A percentile compares a stretch with the other conserved stretches of the same genome.
These are phyloP conservation scores for Diaporthe capsici DNA, from an alignment of 2,329 filamentous ascomycete species.

Conservation along the genomic window DNA sequence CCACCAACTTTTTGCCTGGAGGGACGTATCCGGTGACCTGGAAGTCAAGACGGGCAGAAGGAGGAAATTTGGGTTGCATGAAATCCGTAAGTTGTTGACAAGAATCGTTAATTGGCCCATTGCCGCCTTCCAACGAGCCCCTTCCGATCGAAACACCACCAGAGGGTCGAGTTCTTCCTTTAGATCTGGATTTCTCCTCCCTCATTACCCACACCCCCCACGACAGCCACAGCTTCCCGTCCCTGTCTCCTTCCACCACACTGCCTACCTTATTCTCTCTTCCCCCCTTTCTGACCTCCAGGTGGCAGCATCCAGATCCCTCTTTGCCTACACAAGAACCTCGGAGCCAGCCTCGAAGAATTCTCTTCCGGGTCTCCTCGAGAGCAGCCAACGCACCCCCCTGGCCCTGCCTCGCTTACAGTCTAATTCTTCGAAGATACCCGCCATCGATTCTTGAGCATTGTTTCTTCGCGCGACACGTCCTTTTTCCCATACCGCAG, in stretches of 20 bases:
- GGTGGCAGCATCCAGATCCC: conserved; percentile 25
- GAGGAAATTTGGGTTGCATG: conserved; percentile 25
- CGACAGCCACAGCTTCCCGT: conserved; percentile 13
- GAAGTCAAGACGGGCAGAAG: conserved; percentile 33
- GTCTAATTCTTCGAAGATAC: conserved; percentile 39
- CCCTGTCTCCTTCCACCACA: conserved; percentile 14
- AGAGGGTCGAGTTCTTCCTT: conserved; percentile 8
- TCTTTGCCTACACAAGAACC: conserved; percentile 6
- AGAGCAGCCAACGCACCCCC: conserved; percentile 21
- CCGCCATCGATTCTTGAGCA: conserved; percentile 40
- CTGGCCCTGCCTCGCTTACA: conserved; percentile 2
- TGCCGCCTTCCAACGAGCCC: conserved; percentile 4
- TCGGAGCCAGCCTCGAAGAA: conserved; percentile 17
- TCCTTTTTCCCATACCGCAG: conserved; percentile 37
- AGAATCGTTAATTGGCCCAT: conserved; percentile 13
- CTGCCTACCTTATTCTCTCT: neutral
- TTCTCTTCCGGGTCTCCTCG: conserved; percentile 16
- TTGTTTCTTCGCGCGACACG: conserved; percentile 23
- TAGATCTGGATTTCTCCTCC: conserved; percentile 12
- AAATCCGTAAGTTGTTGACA: conserved; percentile 33
- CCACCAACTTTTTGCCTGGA: conserved; percentile 29
- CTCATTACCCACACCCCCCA: conserved; percentile 33
- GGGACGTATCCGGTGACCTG: conserved; percentile 27
- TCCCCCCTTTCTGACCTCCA: conserved; percentile 31
- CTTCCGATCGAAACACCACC: conserved; percentile 13